Percentiles rank a stretch among this genome's conserved stretches.
These are phyloP conservation scores for Auricularia sp. DNA, from an alignment of 768 basidiomycete species.

Conservation along the genomic window DNA sequence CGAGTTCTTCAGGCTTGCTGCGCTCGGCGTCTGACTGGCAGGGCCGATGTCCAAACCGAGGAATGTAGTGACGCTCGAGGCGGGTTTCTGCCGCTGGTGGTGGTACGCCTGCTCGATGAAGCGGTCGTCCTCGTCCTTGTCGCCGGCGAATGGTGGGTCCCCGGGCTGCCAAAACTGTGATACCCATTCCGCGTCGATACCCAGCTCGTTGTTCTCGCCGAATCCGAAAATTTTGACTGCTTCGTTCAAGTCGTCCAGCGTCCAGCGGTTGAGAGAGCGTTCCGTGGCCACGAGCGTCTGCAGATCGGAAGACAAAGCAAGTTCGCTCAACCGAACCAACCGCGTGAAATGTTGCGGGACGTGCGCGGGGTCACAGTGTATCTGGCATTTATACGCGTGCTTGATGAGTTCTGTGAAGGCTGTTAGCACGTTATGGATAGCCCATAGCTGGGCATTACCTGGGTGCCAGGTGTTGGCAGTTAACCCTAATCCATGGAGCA, in stretches of 20 bases:
- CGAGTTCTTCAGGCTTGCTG: slow-evolving; percentile 38
- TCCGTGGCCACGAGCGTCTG: slow-evolving; percentile 51
- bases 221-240: slow-evolving; percentile 54
- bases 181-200: slow-evolving; percentile 46
- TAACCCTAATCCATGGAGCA: slow-evolving; percentile 41
- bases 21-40: neutral
- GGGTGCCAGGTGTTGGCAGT: slow-evolving; percentile 56
- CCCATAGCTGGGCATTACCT: slow-evolving; percentile 31
- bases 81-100: slow-evolving; percentile 13
- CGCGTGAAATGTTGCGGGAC: slow-evolving; percentile 54
- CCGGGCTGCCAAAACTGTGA: neutral
- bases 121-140: slow-evolving; percentile 54
- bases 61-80: neutral
- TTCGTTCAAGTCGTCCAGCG: slow-evolving; percentile 39
- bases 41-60: neutral
- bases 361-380: slow-evolving; percentile 62
- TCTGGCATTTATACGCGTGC: slow-evolving; percentile 76
- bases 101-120: slow-evolving; percentile 68
- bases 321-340: slow-evolving; percentile 31
- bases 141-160: neutral
- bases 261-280: slow-evolving; percentile 54
- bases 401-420: slow-evolving; percentile 47
- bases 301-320: slow-evolving; percentile 44
- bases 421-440: neutral
- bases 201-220: slow-evolving; percentile 45